A percentile compares a stretch with the other conserved stretches of the same genome.
Evolutionary conservation across 2,329 filamentous ascomycete species (phyloP).

Genomic region (Cercospora sp.): DNA sequence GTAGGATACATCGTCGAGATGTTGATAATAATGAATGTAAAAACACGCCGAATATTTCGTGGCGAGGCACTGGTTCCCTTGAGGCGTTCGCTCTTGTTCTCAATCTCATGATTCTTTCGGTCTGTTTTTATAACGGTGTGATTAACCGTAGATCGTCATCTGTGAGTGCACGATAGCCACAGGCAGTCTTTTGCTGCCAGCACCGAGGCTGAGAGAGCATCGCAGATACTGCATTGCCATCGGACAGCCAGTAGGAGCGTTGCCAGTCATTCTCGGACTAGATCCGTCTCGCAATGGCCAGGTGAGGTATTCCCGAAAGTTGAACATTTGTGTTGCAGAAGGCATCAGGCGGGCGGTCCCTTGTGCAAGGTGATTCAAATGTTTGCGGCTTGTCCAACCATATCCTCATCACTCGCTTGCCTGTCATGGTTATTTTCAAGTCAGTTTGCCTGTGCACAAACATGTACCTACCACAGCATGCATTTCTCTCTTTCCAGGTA

Average conservation of each 20-base stretch:
- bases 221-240: background rate
- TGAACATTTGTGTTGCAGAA: background rate
- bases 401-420: background rate
- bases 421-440: background rate
- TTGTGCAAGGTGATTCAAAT: background rate
- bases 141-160: background rate
- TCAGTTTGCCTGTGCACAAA: background rate
- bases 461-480: background rate
- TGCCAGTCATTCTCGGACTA: background rate
- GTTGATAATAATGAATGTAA: background rate
- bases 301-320: background rate
- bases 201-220: background rate
- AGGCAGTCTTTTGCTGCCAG: background rate
- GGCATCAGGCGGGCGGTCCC: background rate
- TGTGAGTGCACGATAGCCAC: background rate
- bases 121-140: background rate
- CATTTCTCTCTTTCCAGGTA: background rate
- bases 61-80: background rate
- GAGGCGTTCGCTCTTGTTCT: background rate
- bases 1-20: background rate
- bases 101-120: background rate
- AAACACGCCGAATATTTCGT: background rate
- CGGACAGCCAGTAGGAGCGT: background rate
- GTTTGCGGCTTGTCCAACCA: background rate
- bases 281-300: background rate